These are phyloP conservation scores for Celoporthe dispersa DNA, from an alignment of 2,329 filamentous ascomycete genomes.

Conservation along the genomic window DNA sequence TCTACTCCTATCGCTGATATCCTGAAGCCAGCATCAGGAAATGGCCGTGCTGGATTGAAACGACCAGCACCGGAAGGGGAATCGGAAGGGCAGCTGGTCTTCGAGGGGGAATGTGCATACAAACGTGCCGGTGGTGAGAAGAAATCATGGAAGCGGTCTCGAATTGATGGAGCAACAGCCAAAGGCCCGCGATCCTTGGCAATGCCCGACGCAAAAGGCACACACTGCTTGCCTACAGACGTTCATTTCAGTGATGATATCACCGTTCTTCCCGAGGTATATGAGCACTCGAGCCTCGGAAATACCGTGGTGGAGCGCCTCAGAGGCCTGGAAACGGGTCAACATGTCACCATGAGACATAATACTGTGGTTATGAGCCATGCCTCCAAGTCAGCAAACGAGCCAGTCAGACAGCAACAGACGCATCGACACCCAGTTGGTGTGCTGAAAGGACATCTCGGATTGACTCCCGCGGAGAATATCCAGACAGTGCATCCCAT, in stretches of 20 bases:
- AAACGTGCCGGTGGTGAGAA: background rate
- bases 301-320: background rate
- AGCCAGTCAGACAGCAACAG: background rate
- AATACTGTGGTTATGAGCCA: no score
- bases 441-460: background rate
- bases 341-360: background rate
- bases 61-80: background rate
- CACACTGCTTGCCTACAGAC: background rate
- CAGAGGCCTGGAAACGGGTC: background rate
- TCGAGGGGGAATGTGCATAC: background rate
- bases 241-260: slow-evolving; percentile 14
- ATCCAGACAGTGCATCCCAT: background rate
- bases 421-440: background rate
- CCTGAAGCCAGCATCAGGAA: background rate
- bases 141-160: background rate
- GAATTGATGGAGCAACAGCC: background rate
- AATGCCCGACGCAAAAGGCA: background rate
- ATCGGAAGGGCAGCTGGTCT: background rate
- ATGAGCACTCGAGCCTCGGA: background rate
- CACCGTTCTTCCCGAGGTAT: background rate
- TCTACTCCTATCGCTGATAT: background rate
- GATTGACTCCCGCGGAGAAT: background rate
- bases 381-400: background rate
- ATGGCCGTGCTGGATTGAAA: background rate
- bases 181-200: background rate